phyloP scores from a whole-genome alignment of 352 stramenopile species.

The Phytophthora aleatoria region DNA sequence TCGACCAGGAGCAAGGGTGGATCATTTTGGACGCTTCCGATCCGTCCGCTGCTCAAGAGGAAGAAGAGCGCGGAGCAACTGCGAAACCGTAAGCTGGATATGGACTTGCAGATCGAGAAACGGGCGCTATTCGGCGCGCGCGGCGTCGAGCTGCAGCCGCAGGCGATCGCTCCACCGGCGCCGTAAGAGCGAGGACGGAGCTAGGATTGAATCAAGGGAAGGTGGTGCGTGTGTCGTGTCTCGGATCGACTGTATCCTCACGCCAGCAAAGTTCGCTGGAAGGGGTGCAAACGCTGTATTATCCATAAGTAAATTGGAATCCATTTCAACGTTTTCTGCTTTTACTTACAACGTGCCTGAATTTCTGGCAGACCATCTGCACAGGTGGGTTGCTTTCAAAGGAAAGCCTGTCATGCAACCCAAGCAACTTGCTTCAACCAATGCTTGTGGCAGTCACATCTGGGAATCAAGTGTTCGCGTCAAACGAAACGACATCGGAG shows the following conservation, averaged over 20 bases:
- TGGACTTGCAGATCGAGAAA: slow-evolving; percentile 54
- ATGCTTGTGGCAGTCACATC: neutral
- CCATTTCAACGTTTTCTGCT: slow-evolving; percentile 25
- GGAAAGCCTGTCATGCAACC: slow-evolving; percentile 1
- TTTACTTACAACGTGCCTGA: slow-evolving; percentile 20
- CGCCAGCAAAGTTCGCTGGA: slow-evolving; percentile 6
- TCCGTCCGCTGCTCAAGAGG: slow-evolving; percentile 53
- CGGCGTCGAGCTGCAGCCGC: slow-evolving; percentile 47
- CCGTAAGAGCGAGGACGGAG: slow-evolving; percentile 16
- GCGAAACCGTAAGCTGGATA: slow-evolving; percentile 54
- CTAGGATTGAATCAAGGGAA: neutral
- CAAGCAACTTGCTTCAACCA: neutral
- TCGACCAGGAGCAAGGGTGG: slow-evolving; percentile 38
- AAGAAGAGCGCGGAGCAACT: slow-evolving; percentile 54
- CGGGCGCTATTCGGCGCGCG: slow-evolving; percentile 24
- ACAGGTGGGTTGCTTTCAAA: slow-evolving; percentile 1
- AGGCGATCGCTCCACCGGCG: slow-evolving; percentile 22
- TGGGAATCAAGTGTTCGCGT: neutral
- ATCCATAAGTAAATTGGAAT: slow-evolving; percentile 18
- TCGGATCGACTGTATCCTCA: slow-evolving; percentile 14
- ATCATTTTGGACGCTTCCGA: slow-evolving; percentile 50
- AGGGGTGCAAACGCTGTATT: slow-evolving; percentile 24
- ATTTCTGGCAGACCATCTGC: slow-evolving; percentile 10
- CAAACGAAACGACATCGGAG: slow-evolving; percentile 11
- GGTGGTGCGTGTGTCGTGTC: slow-evolving; percentile 7